Evolutionary conservation across 1,139 yeast genomes (phyloP).

Genomic region (Magnusiomyces fungicola): DNA sequence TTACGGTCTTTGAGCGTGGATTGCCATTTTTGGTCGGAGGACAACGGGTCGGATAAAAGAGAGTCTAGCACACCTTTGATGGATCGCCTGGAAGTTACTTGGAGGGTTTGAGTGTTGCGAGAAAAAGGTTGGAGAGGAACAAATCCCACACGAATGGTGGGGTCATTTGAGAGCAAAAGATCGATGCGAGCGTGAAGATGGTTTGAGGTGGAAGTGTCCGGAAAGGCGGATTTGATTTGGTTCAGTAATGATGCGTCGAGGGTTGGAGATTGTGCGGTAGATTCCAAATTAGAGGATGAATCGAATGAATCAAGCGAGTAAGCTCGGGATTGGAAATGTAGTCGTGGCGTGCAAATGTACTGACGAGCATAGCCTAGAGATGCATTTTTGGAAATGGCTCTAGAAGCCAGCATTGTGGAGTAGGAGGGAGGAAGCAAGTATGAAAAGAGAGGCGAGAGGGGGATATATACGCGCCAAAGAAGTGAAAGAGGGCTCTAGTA

Average conservation of each 20-base stretch:
- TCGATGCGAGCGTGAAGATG: slow-evolving; percentile 23
- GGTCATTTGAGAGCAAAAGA: slow-evolving; percentile 9
- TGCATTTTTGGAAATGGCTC: not conserved
- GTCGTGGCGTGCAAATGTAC: no score
- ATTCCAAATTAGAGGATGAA: no score
- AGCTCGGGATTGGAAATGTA: no score
- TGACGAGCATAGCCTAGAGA: not conserved
- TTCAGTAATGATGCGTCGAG: not conserved
- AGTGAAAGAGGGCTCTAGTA: no score
- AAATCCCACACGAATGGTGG: slow-evolving; percentile 8
- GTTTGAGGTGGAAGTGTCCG: slow-evolving; percentile 5
- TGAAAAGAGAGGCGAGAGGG: not conserved
- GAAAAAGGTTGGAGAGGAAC: slow-evolving; percentile 28
- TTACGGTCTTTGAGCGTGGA: slow-evolving; percentile 25
- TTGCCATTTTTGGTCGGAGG: slow-evolving; percentile 31
- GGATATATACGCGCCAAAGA: no score
- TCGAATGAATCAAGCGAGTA: no score
- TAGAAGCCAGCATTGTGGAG: no score
- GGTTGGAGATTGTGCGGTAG: not conserved
- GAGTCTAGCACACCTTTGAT: slow-evolving; percentile 28
- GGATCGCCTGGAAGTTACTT: slow-evolving; percentile 21
- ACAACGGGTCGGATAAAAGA: slow-evolving; percentile 33
- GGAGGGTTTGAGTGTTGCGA: slow-evolving; percentile 9
- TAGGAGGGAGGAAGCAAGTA: not conserved
- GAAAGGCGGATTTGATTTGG: not conserved